Percentiles rank a stretch among this genome's conserved stretches.
Conservation (phyloP, 164 flowering plant species). For the Kingdonia uniflora region DNA sequence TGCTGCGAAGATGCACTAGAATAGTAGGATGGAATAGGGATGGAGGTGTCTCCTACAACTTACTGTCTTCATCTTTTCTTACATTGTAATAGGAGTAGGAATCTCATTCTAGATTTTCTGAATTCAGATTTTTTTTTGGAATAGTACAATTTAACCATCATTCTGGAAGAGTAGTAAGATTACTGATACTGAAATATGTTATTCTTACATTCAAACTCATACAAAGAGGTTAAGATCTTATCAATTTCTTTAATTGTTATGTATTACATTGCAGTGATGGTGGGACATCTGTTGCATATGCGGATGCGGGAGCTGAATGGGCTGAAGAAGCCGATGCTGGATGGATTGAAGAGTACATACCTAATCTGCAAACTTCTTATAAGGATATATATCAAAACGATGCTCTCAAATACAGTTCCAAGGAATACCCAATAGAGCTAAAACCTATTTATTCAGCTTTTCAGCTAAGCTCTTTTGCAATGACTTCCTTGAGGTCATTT, state of each 20-base stretch:
- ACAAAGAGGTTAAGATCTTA: no score
- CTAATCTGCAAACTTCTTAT: constrained; percentile 27
- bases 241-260: constrained; percentile 9
- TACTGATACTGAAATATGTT: no score
- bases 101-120: no score
- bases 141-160: no score
- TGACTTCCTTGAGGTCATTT: constrained; percentile 81
- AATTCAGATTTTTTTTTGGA: no score
- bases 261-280: constrained; percentile 31
- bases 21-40: no score
- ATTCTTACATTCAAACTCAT: no score
- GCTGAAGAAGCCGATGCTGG: constrained; percentile 60
- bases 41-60: no score
- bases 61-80: no score
- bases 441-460: constrained; percentile 87
- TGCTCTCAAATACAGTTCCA: constrained; percentile 27
- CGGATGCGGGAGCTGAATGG: constrained; percentile 60
- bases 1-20: no score
- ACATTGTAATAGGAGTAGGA: no score
- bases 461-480: constrained; percentile 40
- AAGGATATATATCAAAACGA: constrained; percentile 29
- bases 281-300: constrained; percentile 41
- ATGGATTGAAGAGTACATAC: constrained; percentile 39
- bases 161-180: no score
- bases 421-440: constrained; percentile 58